A percentile compares a stretch with the other conserved stretches of the same genome.
These are phyloP conservation scores for Saccharum officinarum DNA, from an alignment of 176 grass and related monocot species.

Conservation along the genomic window DNA sequence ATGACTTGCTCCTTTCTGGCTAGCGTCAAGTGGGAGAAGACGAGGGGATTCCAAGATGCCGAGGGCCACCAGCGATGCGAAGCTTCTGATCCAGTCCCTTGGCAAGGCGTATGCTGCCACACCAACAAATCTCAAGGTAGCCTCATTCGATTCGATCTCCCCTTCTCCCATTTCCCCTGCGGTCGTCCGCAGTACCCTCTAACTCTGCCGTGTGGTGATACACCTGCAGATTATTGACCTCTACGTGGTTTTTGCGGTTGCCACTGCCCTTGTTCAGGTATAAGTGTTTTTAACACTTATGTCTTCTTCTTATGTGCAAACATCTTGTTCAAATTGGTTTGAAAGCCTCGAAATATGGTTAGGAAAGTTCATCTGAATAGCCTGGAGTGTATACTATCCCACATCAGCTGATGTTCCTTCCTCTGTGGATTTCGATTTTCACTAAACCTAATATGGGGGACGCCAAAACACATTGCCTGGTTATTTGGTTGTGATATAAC, in stretches of 20 bases:
- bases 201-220: not conserved
- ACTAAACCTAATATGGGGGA: not conserved
- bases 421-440: not conserved
- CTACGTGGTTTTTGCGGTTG: slow-evolving; percentile 67
- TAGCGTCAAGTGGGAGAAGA: not conserved
- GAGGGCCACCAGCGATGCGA: slow-evolving; percentile 58
- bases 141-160: not conserved
- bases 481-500: not conserved
- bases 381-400: not conserved
- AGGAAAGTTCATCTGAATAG: not conserved
- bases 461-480: not conserved
- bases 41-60: slow-evolving; percentile 44
- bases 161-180: not conserved
- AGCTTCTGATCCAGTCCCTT: slow-evolving; percentile 75
- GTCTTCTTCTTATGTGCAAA: not conserved
- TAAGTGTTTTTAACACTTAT: not conserved
- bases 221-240: slow-evolving; percentile 80
- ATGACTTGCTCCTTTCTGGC: not conserved
- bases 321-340: not conserved
- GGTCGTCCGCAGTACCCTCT: not conserved
- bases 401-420: not conserved
- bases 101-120: slow-evolving; percentile 74
- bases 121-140: slow-evolving; percentile 79
- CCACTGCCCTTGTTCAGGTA: slow-evolving; percentile 71
- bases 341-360: not conserved